Conservation (phyloP, 2,329 filamentous ascomycete species). For the Colletotrichum nymphaeae region DNA sequence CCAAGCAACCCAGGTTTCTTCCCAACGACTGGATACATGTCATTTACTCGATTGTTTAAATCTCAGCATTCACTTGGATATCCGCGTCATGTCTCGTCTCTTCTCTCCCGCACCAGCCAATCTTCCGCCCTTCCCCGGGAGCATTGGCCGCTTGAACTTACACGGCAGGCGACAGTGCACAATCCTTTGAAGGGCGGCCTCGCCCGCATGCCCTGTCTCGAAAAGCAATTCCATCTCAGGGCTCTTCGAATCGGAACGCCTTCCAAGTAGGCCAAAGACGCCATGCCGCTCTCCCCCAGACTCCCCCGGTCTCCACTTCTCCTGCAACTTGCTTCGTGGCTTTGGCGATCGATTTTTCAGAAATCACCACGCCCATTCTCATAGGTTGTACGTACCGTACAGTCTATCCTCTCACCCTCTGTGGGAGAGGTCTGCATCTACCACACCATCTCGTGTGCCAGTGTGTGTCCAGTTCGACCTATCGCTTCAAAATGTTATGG, state of each 20-base stretch:
- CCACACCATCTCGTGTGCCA: conserved; percentile 25
- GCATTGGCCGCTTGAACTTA: conserved; percentile 19
- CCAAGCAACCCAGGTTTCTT: background rate
- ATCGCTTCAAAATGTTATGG: conserved; percentile 10
- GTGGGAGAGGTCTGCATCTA: conserved; percentile 13
- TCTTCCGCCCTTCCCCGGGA: conserved; percentile 30
- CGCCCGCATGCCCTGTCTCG: conserved; percentile 23
- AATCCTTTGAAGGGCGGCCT: conserved; percentile 23
- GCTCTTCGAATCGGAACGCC: conserved; percentile 33
- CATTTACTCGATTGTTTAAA: conserved; percentile 1
- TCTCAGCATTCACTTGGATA: conserved; percentile 7
- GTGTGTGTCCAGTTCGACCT: conserved; percentile 10
- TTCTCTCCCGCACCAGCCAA: conserved; percentile 23
- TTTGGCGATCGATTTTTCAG: conserved; percentile 18
- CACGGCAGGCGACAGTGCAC: conserved; percentile 20
- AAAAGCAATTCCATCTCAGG: conserved; percentile 30
- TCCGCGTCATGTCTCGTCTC: conserved; percentile 34
- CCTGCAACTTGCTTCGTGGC: conserved; percentile 8
- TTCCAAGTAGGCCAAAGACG: conserved; percentile 23
- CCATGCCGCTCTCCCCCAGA: conserved; percentile 21
- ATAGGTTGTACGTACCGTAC: conserved; percentile 18
- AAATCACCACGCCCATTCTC: background rate
- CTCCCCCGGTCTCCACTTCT: conserved; percentile 2
- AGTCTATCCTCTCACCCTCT: background rate
- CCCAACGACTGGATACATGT: conserved; percentile 18